A percentile compares a stretch with the other conserved stretches of the same genome.
phyloP scores from a whole-genome alignment of 176 grass and related monocot genomes.

The Aechmea fasciata region DNA sequence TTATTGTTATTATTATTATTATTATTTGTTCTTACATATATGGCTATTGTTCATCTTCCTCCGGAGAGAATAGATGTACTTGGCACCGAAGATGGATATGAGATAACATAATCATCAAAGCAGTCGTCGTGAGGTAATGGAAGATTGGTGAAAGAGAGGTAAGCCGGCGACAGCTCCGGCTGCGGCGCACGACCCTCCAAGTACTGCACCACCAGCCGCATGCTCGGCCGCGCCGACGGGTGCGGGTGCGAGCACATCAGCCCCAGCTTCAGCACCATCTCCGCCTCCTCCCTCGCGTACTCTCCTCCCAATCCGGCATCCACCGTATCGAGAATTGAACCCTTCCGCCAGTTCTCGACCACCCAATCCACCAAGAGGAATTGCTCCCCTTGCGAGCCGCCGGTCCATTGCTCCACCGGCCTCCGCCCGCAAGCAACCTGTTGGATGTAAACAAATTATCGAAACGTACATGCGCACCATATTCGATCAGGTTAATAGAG shows the following conservation, averaged over 20 bases:
- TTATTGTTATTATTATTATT: too few species aligned
- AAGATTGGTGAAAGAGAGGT: constrained; percentile 14
- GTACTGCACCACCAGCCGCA: constrained; percentile 35
- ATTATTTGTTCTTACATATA: too few species aligned
- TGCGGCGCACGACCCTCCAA: constrained; percentile 12
- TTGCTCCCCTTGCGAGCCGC: not conserved
- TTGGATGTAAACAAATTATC: too few species aligned
- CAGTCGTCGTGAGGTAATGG: constrained; percentile 21
- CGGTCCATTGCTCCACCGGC: constrained; percentile 3
- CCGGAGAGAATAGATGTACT: constrained; percentile 12
- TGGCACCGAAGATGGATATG: not conserved
- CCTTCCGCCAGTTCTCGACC: not conserved
- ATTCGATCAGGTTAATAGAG: too few species aligned
- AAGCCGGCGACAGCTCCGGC: not conserved
- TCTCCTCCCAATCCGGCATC: not conserved
- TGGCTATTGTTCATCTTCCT: constrained; percentile 3
- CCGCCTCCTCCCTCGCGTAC: not conserved
- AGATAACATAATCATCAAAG: constrained; percentile 12
- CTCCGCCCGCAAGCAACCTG: constrained; percentile 7
- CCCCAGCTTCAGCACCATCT: constrained; percentile 17
- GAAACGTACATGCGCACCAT: too few species aligned
- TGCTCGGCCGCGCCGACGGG: constrained; percentile 23
- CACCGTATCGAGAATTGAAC: not conserved
- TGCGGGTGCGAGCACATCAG: constrained; percentile 21
- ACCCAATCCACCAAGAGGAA: constrained; percentile 18